Evolutionary conservation across 768 basidiomycete genomes (phyloP).

Genomic region (Harrya chromipes): DNA sequence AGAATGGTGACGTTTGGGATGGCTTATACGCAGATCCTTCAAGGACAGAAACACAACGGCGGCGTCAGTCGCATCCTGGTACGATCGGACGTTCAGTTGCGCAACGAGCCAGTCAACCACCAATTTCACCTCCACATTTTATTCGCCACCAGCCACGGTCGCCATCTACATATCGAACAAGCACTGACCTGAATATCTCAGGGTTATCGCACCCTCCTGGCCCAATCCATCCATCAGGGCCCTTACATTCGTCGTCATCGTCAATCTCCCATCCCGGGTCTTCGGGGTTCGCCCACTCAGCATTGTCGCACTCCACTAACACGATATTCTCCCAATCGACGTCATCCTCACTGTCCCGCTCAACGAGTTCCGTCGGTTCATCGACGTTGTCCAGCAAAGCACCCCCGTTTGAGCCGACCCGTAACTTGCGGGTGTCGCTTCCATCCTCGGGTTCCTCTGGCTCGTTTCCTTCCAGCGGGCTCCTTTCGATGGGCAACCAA

Average conservation of each 20-base stretch:
- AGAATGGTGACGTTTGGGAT: constrained; percentile 17
- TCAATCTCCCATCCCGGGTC: constrained; percentile 18
- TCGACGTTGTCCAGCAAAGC: constrained; percentile 54
- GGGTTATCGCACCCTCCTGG: constrained; percentile 18
- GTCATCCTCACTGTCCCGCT: constrained; percentile 26
- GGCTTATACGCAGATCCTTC: constrained; percentile 11
- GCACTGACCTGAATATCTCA: constrained; percentile 11
- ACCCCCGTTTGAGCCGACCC: constrained; percentile 51
- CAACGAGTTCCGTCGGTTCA: constrained; percentile 26
- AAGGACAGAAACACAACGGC: constrained; percentile 20
- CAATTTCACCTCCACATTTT: constrained; percentile 27
- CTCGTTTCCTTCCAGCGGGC: constrained; percentile 8
- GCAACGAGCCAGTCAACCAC: constrained; percentile 14
- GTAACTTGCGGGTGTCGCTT: constrained; percentile 23
- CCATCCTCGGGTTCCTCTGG: constrained; percentile 19
- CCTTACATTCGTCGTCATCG: constrained; percentile 11
- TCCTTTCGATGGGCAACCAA: constrained; percentile 12
- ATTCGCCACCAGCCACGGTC: constrained; percentile 28
- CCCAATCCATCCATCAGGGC: constrained; percentile 10
- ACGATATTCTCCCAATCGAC: constrained; percentile 19
- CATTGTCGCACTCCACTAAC: constrained; percentile 14
- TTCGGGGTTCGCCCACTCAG: constrained; percentile 11
- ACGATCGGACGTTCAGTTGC: constrained; percentile 24
- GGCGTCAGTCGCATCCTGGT: constrained; percentile 28
- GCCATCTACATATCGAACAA: constrained; percentile 21